Evolutionary conservation across 495 filamentous ascomycete genomes (phyloP), one percentile per base, ranked within the genome.

Genomic region (Aspergillus egyptiacus): DNA sequence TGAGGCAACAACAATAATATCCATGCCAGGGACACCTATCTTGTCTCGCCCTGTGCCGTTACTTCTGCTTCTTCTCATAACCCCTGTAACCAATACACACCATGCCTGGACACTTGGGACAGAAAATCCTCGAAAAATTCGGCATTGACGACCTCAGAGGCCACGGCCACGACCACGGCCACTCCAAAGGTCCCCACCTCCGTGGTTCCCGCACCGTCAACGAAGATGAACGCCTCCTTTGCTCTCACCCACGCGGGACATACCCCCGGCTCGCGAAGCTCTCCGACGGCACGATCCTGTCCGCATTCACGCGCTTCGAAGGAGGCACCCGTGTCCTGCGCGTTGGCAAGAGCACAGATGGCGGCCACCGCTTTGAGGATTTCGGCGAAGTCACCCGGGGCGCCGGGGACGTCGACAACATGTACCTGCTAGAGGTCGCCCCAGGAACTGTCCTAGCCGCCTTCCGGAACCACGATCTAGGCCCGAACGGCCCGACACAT

Each of bases 391-490:
- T 73, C 11, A 66, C 62, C 1, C 65, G 67, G 0, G 64, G 60
- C 2, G 49, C 47, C 4, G 68, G 68, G 23, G 80, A 84, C 50
- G 64, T 81, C 28, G 81, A 83, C 61, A 84, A 84, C 57, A 68
- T 74, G 53, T 77, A 75, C 50, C 63, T 79, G 6, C 68, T 81
- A 2, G 76, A 81, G 44, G 60, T 79, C 0, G 64, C 74, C 2
- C 67, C 68, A 2, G 69, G 69, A 0, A 65, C 66, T 0, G 67
- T 84, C 17, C 65, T 84, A 0, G 74, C 70, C 6, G 78, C 80
- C 1, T 83, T 81, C 55, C 74, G 81, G 22, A 82, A 83, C 58
- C 81, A 83, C 55, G 75, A 81, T 43, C 61, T 67, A 2, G 60
- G 67, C 0, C 64, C 63, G 0, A 39, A 61, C 20, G 63, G 64